A percentile compares a stretch with the other conserved stretches of the same genome.
Evolutionary conservation across 2,329 filamentous ascomycete species (phyloP).

Genomic region (Didymella segeticola): DNA sequence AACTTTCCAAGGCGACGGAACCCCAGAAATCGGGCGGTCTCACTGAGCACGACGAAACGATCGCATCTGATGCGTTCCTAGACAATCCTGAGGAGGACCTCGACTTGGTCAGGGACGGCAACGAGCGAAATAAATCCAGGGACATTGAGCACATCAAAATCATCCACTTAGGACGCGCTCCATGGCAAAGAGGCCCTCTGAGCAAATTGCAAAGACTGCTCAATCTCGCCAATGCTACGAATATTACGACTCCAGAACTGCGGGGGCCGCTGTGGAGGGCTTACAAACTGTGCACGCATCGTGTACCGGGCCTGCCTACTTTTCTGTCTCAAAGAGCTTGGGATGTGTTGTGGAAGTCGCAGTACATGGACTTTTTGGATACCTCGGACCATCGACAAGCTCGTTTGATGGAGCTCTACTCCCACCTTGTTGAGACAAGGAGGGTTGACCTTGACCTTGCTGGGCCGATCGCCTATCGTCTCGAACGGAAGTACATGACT

Average conservation of each 20-base stretch:
- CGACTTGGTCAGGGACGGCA: background rate
- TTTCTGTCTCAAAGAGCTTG: constrained; percentile 39
- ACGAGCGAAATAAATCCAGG: background rate
- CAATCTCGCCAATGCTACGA: constrained; percentile 13
- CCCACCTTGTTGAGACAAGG: constrained; percentile 35
- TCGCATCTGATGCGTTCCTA: too few species aligned
- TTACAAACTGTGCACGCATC: constrained; percentile 34
- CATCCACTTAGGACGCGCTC: background rate
- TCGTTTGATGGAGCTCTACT: constrained; percentile 33
- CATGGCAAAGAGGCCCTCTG: background rate
- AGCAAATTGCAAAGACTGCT: constrained; percentile 25
- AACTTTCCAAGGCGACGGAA: background rate
- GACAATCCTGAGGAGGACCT: background rate
- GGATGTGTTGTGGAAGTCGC: constrained; percentile 43
- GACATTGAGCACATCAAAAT: background rate
- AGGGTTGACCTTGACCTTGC: constrained; percentile 17
- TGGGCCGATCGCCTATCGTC: constrained; percentile 28
- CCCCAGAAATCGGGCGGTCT: background rate
- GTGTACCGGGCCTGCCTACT: constrained; percentile 21
- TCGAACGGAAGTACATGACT: constrained; percentile 38
- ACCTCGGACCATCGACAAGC: constrained; percentile 25
- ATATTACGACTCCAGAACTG: background rate
- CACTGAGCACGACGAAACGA: background rate
- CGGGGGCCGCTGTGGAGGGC: constrained; percentile 38
- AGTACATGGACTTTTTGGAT: constrained; percentile 19